Evolutionary conservation across 352 stramenopile species (phyloP), one percentile per base, ranked within the genome.

Genomic region (Phytophthora pseudosyringae): DNA sequence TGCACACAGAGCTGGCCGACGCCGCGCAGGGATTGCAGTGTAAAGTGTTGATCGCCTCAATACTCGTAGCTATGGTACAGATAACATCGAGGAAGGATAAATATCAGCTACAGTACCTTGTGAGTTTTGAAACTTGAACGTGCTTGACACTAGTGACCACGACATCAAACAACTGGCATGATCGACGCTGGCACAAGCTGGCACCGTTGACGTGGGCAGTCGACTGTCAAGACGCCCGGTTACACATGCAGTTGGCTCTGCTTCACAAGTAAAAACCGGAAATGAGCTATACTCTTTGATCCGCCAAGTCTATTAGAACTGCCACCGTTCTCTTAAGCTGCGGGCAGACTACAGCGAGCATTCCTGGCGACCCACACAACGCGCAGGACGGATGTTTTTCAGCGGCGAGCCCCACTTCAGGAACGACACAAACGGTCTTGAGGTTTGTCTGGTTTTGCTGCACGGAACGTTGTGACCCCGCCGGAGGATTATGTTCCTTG

Each of bases 401-500:
- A 63, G 38, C 25, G 41, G 11, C n/a, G 15, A 40, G 43, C 21
- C 9, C 39, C 11, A 46, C 51, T 56, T 51, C 35, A 45, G 33
- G 47, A 46, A 65, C 5, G 38, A 32, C 35, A 32, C 39, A 49
- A 33, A 29, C 54, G 25, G 33, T 13, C 28, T 39, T 49, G 29
- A 51, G 31, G 21, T 12, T 59, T 52, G 40, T 65, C 47, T 63
- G 55, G 32, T 56, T 63, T 63, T 33, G 31, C 38, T 53, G 58
- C 38, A 47, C 16, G 9, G 15, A 50, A 18, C 31, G 21, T 16
- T 36, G 28, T 6, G 13, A 28, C 29, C 26, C 28, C 31, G 6
- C 50, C 28, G 16, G 10, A 21, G 13, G 54, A 62, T 62, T 56
- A 44, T 64, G 45, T 3, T 29, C 13, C 4, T 32, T 47, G 58